Evolutionary conservation across 495 filamentous ascomycete genomes (phyloP).

Genomic region (Pseudotulostoma volvatum): DNA sequence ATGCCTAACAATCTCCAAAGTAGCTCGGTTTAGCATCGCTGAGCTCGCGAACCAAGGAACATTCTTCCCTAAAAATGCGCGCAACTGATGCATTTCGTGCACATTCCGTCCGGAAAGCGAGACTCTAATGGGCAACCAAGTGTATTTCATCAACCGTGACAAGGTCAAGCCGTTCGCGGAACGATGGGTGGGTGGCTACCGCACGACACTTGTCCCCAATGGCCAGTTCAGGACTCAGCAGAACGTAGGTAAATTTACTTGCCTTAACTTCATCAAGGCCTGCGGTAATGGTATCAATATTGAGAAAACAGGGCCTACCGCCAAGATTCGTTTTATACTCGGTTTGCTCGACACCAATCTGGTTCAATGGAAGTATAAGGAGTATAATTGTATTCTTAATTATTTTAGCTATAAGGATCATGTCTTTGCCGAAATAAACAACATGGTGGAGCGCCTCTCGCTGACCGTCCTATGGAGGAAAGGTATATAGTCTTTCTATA

Average conservation of each 20-base stretch:
- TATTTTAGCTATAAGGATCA: slow-evolving; percentile 6
- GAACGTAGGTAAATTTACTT: background rate
- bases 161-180: too few species aligned
- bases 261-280: background rate
- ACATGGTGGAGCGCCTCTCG: slow-evolving; percentile 4
- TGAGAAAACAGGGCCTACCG: background rate
- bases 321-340: slow-evolving; percentile 1
- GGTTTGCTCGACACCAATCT: slow-evolving; percentile 3
- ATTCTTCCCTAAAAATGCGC: too few species aligned
- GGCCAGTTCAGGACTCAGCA: slow-evolving; percentile 1
- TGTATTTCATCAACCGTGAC: too few species aligned
- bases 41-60: background rate
- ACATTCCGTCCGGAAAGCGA: too few species aligned
- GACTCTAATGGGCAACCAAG: too few species aligned
- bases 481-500: slow-evolving; percentile 4
- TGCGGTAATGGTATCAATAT: background rate
- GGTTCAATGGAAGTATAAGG: slow-evolving; percentile 4
- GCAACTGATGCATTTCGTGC: too few species aligned
- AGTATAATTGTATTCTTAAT: slow-evolving; percentile 4
- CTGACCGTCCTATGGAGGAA: slow-evolving; percentile 1
- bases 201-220: too few species aligned
- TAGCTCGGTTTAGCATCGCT: background rate
- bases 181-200: too few species aligned
- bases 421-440: slow-evolving; percentile 4
- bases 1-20: background rate